These are phyloP conservation scores for Metarhizium guizhouense DNA, from an alignment of 2,329 filamentous ascomycete genomes.

Conservation along the genomic window DNA sequence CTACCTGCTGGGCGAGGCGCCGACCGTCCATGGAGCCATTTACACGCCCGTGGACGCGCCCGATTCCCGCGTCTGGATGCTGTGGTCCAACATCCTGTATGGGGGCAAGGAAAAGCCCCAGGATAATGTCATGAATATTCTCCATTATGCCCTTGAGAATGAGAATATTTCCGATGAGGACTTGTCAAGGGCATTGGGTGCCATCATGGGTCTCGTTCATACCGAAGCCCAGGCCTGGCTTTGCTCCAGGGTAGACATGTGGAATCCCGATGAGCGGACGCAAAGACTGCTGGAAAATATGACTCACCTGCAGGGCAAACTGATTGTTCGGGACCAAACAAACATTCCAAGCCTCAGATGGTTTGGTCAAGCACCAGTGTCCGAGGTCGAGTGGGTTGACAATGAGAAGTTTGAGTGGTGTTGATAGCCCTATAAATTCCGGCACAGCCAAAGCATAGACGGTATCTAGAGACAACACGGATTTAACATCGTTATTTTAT, in stretches of 20 bases:
- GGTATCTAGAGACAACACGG: not conserved
- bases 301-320: slow-evolving; percentile 38
- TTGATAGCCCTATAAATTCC: slow-evolving; percentile 24
- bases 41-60: slow-evolving; percentile 37
- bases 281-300: slow-evolving; percentile 33
- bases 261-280: slow-evolving; percentile 64
- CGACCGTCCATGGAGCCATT: slow-evolving; percentile 62
- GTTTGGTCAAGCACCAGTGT: slow-evolving; percentile 47
- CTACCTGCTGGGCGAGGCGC: slow-evolving; percentile 47
- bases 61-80: slow-evolving; percentile 58
- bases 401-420: slow-evolving; percentile 78
- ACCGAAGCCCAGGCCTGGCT: slow-evolving; percentile 63
- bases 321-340: slow-evolving; percentile 49
- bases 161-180: slow-evolving; percentile 27
- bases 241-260: slow-evolving; percentile 63
- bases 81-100: slow-evolving; percentile 63
- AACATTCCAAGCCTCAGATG: slow-evolving; percentile 66
- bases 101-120: slow-evolving; percentile 40
- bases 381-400: slow-evolving; percentile 58
- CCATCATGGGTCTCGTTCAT: slow-evolving; percentile 59
- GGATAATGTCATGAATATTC: slow-evolving; percentile 60
- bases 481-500: slow-evolving; percentile 2
- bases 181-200: slow-evolving; percentile 45
- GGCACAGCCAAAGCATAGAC: too few species aligned
- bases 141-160: slow-evolving; percentile 60